phyloP scores from a whole-genome alignment of 805 yeast genomes.

The Yarrowia bubula region DNA sequence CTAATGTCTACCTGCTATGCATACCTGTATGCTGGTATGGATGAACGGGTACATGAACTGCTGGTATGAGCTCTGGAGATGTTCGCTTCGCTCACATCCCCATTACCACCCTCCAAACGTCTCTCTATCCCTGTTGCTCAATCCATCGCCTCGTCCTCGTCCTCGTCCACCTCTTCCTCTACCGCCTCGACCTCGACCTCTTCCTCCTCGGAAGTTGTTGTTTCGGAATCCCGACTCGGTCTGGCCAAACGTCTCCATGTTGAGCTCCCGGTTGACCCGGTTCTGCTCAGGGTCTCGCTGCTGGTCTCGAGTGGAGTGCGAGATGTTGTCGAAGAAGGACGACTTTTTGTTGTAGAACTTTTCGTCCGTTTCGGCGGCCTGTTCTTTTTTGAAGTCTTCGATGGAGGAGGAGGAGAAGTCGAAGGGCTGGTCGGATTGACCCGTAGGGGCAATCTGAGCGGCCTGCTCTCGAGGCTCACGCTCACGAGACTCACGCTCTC shows the following conservation, averaged over 20 bases:
- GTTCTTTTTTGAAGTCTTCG: conserved; percentile 24
- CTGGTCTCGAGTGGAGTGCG: conserved; percentile 51
- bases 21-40: no score
- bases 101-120: not conserved
- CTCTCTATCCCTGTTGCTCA: conserved; percentile 24
- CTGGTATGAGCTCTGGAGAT: not conserved
- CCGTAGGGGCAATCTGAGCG: not conserved
- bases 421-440: not conserved
- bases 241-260: conserved; percentile 83
- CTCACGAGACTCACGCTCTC: not conserved
- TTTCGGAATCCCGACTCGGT: conserved; percentile 29
- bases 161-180: conserved; percentile 41
- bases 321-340: conserved; percentile 85
- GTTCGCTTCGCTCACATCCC: not conserved
- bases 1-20: no score
- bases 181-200: conserved; percentile 47
- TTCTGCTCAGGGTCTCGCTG: conserved; percentile 44
- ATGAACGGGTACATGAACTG: no score
- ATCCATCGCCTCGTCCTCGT: conserved; percentile 37
- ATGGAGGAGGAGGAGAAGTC: conserved; percentile 14
- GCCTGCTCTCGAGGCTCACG: not conserved
- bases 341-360: conserved; percentile 66
- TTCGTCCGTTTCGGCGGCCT: conserved; percentile 34
- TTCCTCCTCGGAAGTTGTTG: conserved; percentile 47
- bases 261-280: conserved; percentile 48